These are phyloP conservation scores for Phialophora macrospora DNA, from an alignment of 2,329 filamentous ascomycete species.

Conservation along the genomic window DNA sequence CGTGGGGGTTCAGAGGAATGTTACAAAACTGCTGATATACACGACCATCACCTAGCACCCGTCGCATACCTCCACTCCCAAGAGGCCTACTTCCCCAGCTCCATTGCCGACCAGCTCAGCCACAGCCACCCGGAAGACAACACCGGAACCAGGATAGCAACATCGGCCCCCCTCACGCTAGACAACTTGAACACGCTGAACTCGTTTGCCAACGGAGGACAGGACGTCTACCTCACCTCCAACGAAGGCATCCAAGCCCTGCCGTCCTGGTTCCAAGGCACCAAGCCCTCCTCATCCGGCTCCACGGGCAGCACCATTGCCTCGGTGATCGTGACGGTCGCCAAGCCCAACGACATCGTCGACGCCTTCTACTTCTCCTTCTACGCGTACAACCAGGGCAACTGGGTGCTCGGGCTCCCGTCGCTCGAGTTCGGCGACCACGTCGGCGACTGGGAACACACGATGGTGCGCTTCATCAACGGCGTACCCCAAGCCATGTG, in stretches of 20 bases:
- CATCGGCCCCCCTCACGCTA: constrained; percentile 51
- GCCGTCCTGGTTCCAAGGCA: constrained; percentile 58
- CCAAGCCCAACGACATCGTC: constrained; percentile 59
- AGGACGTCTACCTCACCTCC: constrained; percentile 57
- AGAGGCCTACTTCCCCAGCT: constrained; percentile 57
- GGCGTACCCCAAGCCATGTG: constrained; percentile 62
- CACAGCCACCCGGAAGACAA: constrained; percentile 55
- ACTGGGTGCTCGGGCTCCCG: constrained; percentile 46
- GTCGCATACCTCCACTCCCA: constrained; percentile 57
- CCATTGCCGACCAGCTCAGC: constrained; percentile 53
- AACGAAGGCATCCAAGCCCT: constrained; percentile 53
- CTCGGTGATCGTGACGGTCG: constrained; percentile 61
- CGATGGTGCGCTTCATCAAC: constrained; percentile 62
- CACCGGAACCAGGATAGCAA: constrained; percentile 45
- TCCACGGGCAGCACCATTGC: constrained; percentile 55
- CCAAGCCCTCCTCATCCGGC: constrained; percentile 57
- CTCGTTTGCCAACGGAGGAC: constrained; percentile 50
- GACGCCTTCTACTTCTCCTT: constrained; percentile 70
- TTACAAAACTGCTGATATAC: background rate
- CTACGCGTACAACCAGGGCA: constrained; percentile 54
- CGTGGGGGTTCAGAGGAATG: background rate
- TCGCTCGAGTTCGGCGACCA: constrained; percentile 62
- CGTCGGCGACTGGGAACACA: constrained; percentile 63
- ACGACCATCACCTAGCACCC: constrained; percentile 48
- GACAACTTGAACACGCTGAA: constrained; percentile 58